These are phyloP conservation scores for Mycena kentingensis DNA, from an alignment of 768 basidiomycete genomes.

Conservation along the genomic window DNA sequence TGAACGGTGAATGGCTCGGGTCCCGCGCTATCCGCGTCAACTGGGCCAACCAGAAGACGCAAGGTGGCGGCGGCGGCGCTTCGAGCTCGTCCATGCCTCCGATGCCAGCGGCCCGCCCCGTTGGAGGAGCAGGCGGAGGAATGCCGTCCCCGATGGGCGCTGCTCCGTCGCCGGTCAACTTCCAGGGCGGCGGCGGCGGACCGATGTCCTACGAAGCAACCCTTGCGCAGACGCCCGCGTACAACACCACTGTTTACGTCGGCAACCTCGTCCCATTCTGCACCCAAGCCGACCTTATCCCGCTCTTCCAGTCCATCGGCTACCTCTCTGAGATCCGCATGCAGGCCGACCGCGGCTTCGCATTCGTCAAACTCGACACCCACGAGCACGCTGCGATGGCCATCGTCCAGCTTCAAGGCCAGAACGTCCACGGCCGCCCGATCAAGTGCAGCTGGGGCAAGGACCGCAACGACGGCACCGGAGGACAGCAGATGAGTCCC, in stretches of 20 bases:
- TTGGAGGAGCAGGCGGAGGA: conserved; percentile 33
- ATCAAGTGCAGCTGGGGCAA: conserved; percentile 99
- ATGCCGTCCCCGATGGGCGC: conserved; percentile 32
- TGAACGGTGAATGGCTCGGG: conserved; percentile 99
- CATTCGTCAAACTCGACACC: conserved; percentile 97
- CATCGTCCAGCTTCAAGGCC: conserved; percentile 94
- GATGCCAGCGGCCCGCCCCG: conserved; percentile 43
- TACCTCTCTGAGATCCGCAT: conserved; percentile 98
- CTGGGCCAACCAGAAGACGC: conserved; percentile 99
- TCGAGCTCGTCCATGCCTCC: conserved; percentile 24
- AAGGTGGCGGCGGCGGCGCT: conserved; percentile 55
- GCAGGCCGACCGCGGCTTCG: conserved; percentile 98
- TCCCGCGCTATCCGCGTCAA: conserved; percentile 98
- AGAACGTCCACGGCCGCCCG: conserved; percentile 94
- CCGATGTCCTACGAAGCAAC: conserved; percentile 93
- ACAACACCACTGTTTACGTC: conserved; percentile 96
- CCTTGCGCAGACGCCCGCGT: conserved; percentile 88
- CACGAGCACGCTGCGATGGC: conserved; percentile 99
- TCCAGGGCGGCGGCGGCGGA: conserved; percentile 83
- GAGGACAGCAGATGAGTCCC: conserved; percentile 63
- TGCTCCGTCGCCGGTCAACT: conserved; percentile 89
- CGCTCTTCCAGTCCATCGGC: conserved; percentile 97
- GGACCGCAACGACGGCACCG: conserved; percentile 78
- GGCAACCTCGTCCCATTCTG: conserved; percentile 98
- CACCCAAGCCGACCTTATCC: conserved; percentile 96